Percentiles rank a stretch among this genome's conserved stretches.
Evolutionary conservation across 169 alveolate species (phyloP).

Genomic region (Perkinsus olseni): DNA sequence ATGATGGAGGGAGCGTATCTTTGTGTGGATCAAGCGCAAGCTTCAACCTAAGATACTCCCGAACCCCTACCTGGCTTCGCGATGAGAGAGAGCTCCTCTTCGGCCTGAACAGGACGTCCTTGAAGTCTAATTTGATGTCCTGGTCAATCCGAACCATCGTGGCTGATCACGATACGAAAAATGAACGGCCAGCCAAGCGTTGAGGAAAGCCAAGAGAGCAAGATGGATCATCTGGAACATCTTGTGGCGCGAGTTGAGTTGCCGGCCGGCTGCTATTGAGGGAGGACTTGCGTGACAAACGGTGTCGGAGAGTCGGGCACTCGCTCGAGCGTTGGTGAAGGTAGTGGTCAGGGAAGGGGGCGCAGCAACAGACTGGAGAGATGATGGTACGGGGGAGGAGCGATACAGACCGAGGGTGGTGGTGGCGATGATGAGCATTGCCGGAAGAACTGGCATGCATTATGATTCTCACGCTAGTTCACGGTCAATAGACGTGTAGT

Average conservation of each 20-base stretch:
- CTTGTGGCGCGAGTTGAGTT: too few species aligned
- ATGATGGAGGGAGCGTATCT: background rate
- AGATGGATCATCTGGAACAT: background rate
- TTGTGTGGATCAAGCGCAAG: background rate
- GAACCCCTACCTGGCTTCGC: constrained; percentile 9
- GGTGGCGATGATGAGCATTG: too few species aligned
- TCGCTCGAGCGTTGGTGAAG: too few species aligned
- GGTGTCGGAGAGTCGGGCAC: too few species aligned
- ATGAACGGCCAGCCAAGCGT: background rate
- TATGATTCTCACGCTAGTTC: background rate
- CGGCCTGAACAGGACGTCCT: constrained; percentile 38
- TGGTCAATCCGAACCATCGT: background rate
- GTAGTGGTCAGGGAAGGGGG: too few species aligned
- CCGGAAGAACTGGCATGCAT: too few species aligned
- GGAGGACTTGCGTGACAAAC: too few species aligned
- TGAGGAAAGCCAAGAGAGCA: background rate
- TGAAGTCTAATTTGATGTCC: constrained; percentile 5
- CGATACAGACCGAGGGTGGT: too few species aligned
- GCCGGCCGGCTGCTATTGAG: too few species aligned
- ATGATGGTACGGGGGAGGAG: too few species aligned
- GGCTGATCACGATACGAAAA: background rate
- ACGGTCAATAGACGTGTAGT: too few species aligned
- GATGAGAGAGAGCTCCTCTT: constrained; percentile 27
- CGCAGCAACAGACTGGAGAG: too few species aligned
- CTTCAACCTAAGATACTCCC: background rate